Percentiles rank a stretch among this genome's conserved stretches.
These are phyloP conservation scores for Aspergillus sp. DNA, from an alignment of 2,329 filamentous ascomycete species.

Conservation along the genomic window DNA sequence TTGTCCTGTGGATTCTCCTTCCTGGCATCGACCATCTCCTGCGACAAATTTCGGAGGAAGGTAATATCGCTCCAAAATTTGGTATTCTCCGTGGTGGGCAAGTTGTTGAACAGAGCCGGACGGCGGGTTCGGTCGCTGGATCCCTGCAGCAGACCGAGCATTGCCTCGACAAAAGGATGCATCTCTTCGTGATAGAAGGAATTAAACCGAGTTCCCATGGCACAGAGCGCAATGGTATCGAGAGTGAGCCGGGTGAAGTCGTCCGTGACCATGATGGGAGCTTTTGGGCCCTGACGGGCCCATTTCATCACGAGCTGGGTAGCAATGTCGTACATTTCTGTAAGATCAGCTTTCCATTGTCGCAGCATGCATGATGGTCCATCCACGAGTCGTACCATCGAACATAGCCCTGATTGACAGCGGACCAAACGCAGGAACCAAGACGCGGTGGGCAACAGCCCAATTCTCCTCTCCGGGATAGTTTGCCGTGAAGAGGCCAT, in stretches of 20 bases:
- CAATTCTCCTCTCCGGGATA: conserved; percentile 45
- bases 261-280: conserved; percentile 51
- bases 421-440: conserved; percentile 41
- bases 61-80: conserved; percentile 23
- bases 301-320: conserved; percentile 34
- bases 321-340: conserved; percentile 33
- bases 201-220: conserved; percentile 67
- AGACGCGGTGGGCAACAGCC: conserved; percentile 50
- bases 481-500: conserved; percentile 57
- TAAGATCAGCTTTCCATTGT: too few relatives aligned
- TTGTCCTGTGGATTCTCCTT: conserved; percentile 46
- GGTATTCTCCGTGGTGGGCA: conserved; percentile 30
- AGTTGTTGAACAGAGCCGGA: conserved; percentile 37
- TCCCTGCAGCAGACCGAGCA: conserved; percentile 55
- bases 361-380: too few relatives aligned
- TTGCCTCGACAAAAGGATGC: conserved; percentile 61
- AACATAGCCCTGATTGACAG: conserved; percentile 37
- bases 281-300: conserved; percentile 42
- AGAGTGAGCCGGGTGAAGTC: conserved; percentile 66
- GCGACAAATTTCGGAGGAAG: conserved; percentile 46
- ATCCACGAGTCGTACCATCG: conserved; percentile 15
- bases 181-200: conserved; percentile 59
- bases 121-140: conserved; percentile 44
- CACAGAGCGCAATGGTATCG: conserved; percentile 61
- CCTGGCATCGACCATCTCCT: conserved; percentile 52